Evolutionary conservation across 169 alveolate species (phyloP).

Genomic region (Eimeria praecox): DNA sequence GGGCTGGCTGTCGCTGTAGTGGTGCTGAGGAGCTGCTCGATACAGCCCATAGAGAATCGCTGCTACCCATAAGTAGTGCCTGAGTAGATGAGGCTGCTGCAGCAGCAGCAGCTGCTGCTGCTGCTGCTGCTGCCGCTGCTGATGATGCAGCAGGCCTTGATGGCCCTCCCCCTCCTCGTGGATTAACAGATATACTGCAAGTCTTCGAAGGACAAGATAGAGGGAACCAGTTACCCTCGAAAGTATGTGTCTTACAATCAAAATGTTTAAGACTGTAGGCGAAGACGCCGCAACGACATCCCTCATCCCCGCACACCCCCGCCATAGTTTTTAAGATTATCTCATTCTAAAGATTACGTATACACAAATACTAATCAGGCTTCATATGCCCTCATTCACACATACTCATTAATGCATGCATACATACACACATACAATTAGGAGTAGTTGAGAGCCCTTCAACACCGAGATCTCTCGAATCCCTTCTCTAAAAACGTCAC

Average conservation of each 20-base stretch:
- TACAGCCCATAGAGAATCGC: too few species aligned
- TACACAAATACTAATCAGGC: too few species aligned
- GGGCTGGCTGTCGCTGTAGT: background rate
- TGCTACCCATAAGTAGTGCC: too few species aligned
- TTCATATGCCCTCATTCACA: too few species aligned
- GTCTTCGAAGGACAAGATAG: background rate
- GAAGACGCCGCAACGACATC: too few species aligned
- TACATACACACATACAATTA: background rate
- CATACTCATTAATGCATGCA: too few species aligned
- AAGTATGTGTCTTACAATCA: too few species aligned
- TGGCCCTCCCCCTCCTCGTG: background rate
- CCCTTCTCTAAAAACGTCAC: too few species aligned
- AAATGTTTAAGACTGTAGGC: background rate
- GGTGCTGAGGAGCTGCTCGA: background rate
- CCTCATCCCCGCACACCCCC: background rate
- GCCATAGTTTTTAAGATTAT: background rate
- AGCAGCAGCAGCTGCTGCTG: background rate
- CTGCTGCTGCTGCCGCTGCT: slow-evolving; percentile 13
- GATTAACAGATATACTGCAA: background rate
- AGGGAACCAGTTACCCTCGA: background rate
- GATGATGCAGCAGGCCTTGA: background rate
- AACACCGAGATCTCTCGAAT: too few species aligned
- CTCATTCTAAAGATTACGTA: background rate
- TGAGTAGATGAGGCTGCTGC: too few species aligned
- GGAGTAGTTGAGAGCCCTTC: too few species aligned